Evolutionary conservation across 2,329 filamentous ascomycete species (phyloP), one percentile per base, ranked within the genome.

Genomic region (Annulohypoxylon truncatum): DNA sequence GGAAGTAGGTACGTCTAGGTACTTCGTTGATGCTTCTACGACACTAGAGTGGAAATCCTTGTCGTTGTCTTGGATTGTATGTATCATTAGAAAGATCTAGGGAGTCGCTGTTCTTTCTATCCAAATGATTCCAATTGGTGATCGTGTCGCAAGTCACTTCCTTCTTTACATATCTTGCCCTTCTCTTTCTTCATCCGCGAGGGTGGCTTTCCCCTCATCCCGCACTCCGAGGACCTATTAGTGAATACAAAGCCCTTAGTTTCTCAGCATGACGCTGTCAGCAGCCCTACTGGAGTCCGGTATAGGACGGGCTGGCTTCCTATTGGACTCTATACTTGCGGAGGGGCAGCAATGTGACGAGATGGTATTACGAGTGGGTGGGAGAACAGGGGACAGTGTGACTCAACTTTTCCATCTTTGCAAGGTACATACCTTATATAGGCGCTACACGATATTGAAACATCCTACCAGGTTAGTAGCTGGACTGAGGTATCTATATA

Each of bases 261-360:
- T 44, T 51, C 20, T 54, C 40, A 44, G 20, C 48, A 50, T 60
- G 47, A 18, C 57, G 48, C 35, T 55, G 44, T 48, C 31, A 66
- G 55, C 56, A 70, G 62, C 65, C 65, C 62, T 68, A 68, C 62
- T 61, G 24, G 42, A 51, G 46, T 46, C 53, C 51, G 47, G 58
- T 63, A 48, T 22, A 42, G 42, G 38, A n/a, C 56, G 68, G 62
- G 59, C 15, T 52, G n/a, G 35, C 26, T 66, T 68, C 65, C 61
- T 65, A 66, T 70, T 70, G 67, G 65, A 38, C 54, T 66, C 42
- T 52, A 12, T 22, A 48, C 60, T 62, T 61, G 42, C 48, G 55
- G 52, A 55, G 60, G 60, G 38, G 52, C 24, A 48, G 52, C 40
- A 20, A 63, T 61, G 66, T 68, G 59, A 66, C 48, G 48, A 61